Base-by-base conservation (phyloP, 2,329 filamentous ascomycete species). In the Microsporum audouinii region DNA sequence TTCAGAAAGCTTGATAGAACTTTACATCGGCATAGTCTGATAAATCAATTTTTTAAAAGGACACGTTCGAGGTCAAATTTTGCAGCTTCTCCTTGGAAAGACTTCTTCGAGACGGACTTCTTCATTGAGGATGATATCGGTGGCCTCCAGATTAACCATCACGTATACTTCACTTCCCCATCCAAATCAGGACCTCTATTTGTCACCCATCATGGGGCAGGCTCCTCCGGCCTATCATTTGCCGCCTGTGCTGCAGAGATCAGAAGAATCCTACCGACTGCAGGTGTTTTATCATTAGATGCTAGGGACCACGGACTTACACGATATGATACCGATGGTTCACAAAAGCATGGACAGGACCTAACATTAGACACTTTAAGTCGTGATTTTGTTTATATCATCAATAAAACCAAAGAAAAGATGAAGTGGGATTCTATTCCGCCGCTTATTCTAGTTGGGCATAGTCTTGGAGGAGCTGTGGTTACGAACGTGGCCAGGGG, bases 191-290 rank as follows among this genome's bases (percentile, higher is more conserved):
- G 88, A 0, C 91, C 92, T 0, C 79, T 99, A 3, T 91, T 99
- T 73, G 87, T 97, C 63, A 89, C 88, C 75, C 94, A 99, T 71
- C 94, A 99, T 75, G 94, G 94, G 43, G 94, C 89, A 45, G 94
- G 94, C 14, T 95, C 91, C 2, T 96, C 91, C 0, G 95, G 88
- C 5, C 82, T 97, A 62, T 95, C 91, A 1, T 99, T 97, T 75
- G 91, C 91, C 3, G 80, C 89, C 2, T 84, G 95, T 63, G 84
- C 87, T 1, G 80, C 84, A 51, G 88, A 95, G 71, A 84, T 97
- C 63, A 83, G 86, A 59, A 89, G 87, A 71, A 80, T 84, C 5
- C 78, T 96, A 47, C 89, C 94, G 0, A 79, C 84, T 5, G 88
- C 91, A 2, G 95, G 94, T 0, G 82, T 97, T 45, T 80, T 99